A percentile compares a stretch with the other conserved stretches of the same genome.
phyloP scores from a whole-genome alignment of 805 yeast species.

The Spathaspora girioi region DNA sequence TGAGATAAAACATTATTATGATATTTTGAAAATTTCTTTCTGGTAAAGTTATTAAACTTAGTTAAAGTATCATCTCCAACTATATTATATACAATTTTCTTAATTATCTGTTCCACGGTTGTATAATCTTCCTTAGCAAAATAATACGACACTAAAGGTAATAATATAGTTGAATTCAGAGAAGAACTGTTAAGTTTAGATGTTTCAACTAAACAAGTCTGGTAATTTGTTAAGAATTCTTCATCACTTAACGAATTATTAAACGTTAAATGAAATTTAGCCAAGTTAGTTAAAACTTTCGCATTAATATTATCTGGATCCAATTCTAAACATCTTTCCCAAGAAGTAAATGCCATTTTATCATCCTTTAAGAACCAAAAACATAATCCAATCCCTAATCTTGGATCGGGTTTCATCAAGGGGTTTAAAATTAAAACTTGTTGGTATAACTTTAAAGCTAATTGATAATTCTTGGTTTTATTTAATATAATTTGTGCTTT shows the following conservation, averaged over 20 bases:
- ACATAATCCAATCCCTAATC: constrained; percentile 92
- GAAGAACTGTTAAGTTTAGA: constrained; percentile 35
- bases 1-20: constrained; percentile 32
- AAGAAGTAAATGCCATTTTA: constrained; percentile 71
- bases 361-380: constrained; percentile 85
- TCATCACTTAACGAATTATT: constrained; percentile 53
- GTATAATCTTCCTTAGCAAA: constrained; percentile 65
- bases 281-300: constrained; percentile 60
- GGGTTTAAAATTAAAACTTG: constrained; percentile 76
- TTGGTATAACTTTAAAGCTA: constrained; percentile 80
- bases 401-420: constrained; percentile 78
- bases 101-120: constrained; percentile 53
- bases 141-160: constrained; percentile 65
- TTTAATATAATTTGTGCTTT: constrained; percentile 78
- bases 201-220: constrained; percentile 52
- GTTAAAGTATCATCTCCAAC: constrained; percentile 14
- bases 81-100: constrained; percentile 38
- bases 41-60: constrained; percentile 11
- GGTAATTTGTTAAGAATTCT: constrained; percentile 59
- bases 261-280: constrained; percentile 63
- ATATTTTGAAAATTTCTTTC: constrained; percentile 20
- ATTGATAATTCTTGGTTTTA: constrained; percentile 62
- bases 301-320: constrained; percentile 60
- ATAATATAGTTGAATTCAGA: constrained; percentile 57
- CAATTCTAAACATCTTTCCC: constrained; percentile 75